Base-by-base conservation (phyloP, 139 green algal genomes). In the Mychonastes homosphaera region DNA sequence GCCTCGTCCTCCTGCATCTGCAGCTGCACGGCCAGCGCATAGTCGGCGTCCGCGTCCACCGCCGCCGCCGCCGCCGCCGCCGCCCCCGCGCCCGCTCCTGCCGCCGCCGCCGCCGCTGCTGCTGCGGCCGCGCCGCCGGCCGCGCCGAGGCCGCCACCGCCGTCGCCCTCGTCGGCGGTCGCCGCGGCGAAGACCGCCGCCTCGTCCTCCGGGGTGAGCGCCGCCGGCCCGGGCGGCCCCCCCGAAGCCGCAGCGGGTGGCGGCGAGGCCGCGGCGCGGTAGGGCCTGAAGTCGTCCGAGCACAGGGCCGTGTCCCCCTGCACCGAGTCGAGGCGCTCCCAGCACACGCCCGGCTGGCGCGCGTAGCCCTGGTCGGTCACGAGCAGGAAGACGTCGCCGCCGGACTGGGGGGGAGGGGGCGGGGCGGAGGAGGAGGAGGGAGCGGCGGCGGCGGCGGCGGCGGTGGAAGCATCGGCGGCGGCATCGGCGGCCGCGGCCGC, bases 281-380 rank as follows among this genome's bases (percentile, higher is more conserved):
- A 75, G 30, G 70, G 65, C 32, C 30, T 4, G 43, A 88, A 77
- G 29, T 79, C 54, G 6, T 27, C 41, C 41, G 19, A 48, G 48
- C 86, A 78, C 39, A 89, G 73, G 54, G 76, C 46, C 1, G 80
- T 94, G 64, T 90, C 76, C 6, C 82, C 82, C 28, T 84, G 69
- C 26, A 92, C 71, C 8, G 34, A 53, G 35, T 71, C 69, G 23
- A 96, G 66, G 2, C 72, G 72, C 82, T 98, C 91, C 91, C 91
- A 98, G 45, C 95, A 87, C 27, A 97, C 74, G 60, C 89, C 77
- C 4, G 39, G 13, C 52, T 75, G 58, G 29, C 30, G 28, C 27
- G 63, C 52, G 53, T 78, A 79, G 23, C 72, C 73, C 51, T 87
- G 74, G 67, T 98, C 91, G 0, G 90, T 98, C 24, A 91, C 85